Evolutionary conservation across 495 filamentous ascomycete species (phyloP), one percentile per base, ranked within the genome.

Genomic region (Oidiodendron maius): DNA sequence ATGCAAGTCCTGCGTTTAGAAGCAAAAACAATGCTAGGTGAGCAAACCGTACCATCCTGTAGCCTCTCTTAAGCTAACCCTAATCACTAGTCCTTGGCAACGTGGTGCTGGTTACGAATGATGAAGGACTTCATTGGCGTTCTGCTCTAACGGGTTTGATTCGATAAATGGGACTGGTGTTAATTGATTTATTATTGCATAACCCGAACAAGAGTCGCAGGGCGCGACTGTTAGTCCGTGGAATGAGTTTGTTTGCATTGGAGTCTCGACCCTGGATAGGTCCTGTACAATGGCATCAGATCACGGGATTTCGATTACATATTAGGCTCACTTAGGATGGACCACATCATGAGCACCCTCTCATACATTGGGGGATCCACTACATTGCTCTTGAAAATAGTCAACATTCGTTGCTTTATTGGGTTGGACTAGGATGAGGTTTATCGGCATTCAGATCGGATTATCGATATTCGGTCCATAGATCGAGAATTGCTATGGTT

Each of bases 71-170:
- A n/a, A 50, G 26, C 59, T 65, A 58, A 62, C 51, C 51, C 45
- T 41, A 44, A 4, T 30, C 26, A 32, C 11, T 41, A 77, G 74
- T 55, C 66, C 67, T 21, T 78, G 75, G 75, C 74, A 78, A 59
- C 67, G 72, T 48, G 75, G 75, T 38, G 75, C 75, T 18, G 75
- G 75, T 42, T 78, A 78, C 54, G 75, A 78, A 22, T 55, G 58
- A 50, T 61, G 55, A 60, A 35, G 46, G 37, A 38, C 50, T 53
- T 56, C 36, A 53, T 50, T 24, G 57, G 57, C 52, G 57, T 60
- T 60, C 35, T 53, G 20, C 45, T 51, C 42, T 47, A 20, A 40
- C 21, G 35, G 17, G 32, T 44, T 57, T 48, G 46, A 18, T 32
- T 52, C 36, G 22, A 53, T 16, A 45, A 48, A 44, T 24, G 48